phyloP scores from a whole-genome alignment of 169 alveolate genomes.

The Cryptosporidium sp. region DNA sequence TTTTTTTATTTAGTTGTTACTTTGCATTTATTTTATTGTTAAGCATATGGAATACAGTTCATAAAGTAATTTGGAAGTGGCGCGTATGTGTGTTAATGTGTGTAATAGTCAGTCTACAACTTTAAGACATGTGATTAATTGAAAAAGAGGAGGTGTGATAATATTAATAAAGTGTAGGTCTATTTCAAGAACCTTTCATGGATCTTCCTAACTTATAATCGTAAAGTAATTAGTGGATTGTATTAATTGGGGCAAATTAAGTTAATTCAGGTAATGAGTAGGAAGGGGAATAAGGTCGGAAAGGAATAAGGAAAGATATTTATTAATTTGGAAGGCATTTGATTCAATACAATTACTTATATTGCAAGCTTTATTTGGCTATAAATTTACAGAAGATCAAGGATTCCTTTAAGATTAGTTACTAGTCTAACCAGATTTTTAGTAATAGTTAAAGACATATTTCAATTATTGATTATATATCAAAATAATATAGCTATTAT shows the following conservation, averaged over 20 bases:
- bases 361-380: not conserved
- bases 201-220: constrained; percentile 2
- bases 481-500: not conserved
- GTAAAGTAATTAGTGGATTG: constrained; percentile 2
- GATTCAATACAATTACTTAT: not conserved
- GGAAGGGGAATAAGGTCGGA: constrained; percentile 15
- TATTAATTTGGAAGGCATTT: not conserved
- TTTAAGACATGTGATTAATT: constrained; percentile 56
- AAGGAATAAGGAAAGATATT: constrained; percentile 7
- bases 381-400: not conserved
- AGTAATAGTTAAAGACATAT: not conserved
- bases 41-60: not conserved
- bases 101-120: constrained; percentile 26
- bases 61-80: not conserved
- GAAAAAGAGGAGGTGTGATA: constrained; percentile 65
- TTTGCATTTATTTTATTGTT: not conserved
- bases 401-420: not conserved
- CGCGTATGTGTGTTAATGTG: constrained; percentile 75
- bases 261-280: constrained; percentile 18
- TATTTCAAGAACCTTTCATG: not conserved
- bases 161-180: constrained; percentile 43
- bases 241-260: not conserved
- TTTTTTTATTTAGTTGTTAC: not conserved
- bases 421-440: not conserved
- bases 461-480: not conserved